phyloP scores from a whole-genome alignment of 192 early-diverging fungal genomes.

The Phycomyces blakesleeanus region DNA sequence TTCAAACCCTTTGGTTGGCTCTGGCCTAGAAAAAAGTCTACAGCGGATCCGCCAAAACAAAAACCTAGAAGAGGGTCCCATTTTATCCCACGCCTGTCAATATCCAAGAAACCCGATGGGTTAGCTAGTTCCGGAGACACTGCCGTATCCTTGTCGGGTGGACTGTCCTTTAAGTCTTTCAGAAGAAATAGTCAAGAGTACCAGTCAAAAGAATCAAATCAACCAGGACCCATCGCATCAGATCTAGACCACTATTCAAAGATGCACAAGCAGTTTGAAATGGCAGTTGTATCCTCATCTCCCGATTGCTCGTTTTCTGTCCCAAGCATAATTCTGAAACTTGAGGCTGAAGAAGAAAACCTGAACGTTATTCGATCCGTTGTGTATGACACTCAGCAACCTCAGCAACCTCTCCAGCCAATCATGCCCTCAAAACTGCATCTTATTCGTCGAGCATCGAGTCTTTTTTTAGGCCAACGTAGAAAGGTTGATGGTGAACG shows the following conservation, averaged over 20 bases:
- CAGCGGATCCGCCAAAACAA: background rate
- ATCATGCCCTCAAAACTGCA: too few species aligned
- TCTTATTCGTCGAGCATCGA: constrained; percentile 17
- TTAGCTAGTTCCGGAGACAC: background rate
- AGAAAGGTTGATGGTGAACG: background rate
- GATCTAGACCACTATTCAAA: constrained; percentile 43
- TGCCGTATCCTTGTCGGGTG: background rate
- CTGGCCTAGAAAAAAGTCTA: background rate
- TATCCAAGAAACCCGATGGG: too few species aligned
- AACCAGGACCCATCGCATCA: background rate
- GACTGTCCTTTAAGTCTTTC: background rate
- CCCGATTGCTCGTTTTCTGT: constrained; percentile 74
- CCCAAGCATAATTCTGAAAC: constrained; percentile 65
- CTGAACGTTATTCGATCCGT: constrained; percentile 19
- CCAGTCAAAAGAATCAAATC: too few species aligned
- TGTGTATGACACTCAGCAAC: constrained; percentile 13
- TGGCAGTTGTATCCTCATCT: constrained; percentile 70
- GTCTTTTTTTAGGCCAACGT: background rate
- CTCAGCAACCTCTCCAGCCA: background rate
- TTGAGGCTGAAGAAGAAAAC: constrained; percentile 51
- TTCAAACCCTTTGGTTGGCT: background rate
- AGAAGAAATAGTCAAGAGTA: background rate
- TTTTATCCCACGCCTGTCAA: too few species aligned
- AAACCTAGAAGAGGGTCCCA: background rate
- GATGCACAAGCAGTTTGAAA: constrained; percentile 44